Evolutionary conservation across 2,329 filamentous ascomycete genomes (phyloP).

Genomic region (Talaromyces amestolkiae): DNA sequence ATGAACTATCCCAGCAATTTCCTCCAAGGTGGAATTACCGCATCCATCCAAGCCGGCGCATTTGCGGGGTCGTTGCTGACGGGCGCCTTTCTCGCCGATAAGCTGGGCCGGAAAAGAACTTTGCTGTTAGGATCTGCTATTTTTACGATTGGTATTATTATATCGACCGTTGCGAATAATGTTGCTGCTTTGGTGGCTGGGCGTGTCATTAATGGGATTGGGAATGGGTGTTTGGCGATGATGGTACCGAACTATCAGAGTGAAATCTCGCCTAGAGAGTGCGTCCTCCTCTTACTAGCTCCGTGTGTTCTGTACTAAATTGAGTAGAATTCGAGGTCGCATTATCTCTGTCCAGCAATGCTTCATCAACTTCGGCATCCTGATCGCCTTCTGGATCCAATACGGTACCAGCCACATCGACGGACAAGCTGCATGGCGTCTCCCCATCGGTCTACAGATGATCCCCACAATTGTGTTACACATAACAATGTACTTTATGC

Average conservation of each 20-base stretch:
- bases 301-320: too few relatives aligned
- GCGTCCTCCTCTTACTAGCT: neutral
- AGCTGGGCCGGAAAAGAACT: slow-evolving; percentile 44
- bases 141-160: slow-evolving; percentile 47
- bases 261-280: slow-evolving; percentile 24
- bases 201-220: slow-evolving; percentile 33
- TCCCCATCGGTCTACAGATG: slow-evolving; percentile 48
- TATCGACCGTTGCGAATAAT: slow-evolving; percentile 27
- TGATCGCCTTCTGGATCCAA: slow-evolving; percentile 27
- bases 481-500: slow-evolving; percentile 32
- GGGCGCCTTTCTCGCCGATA: slow-evolving; percentile 46
- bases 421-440: slow-evolving; percentile 31
- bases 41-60: slow-evolving; percentile 52
- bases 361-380: slow-evolving; percentile 28
- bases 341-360: slow-evolving; percentile 28
- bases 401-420: slow-evolving; percentile 16
- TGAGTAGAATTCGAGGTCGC: slow-evolving; percentile 23
- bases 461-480: slow-evolving; percentile 40
- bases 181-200: slow-evolving; percentile 32
- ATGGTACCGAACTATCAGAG: slow-evolving; percentile 25
- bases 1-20: slow-evolving; percentile 29
- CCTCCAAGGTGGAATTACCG: slow-evolving; percentile 40
- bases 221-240: slow-evolving; percentile 27
- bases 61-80: slow-evolving; percentile 47
- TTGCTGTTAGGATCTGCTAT: slow-evolving; percentile 46